phyloP scores from a whole-genome alignment of 306 rosid species.

The Cicer chorassanicum region DNA sequence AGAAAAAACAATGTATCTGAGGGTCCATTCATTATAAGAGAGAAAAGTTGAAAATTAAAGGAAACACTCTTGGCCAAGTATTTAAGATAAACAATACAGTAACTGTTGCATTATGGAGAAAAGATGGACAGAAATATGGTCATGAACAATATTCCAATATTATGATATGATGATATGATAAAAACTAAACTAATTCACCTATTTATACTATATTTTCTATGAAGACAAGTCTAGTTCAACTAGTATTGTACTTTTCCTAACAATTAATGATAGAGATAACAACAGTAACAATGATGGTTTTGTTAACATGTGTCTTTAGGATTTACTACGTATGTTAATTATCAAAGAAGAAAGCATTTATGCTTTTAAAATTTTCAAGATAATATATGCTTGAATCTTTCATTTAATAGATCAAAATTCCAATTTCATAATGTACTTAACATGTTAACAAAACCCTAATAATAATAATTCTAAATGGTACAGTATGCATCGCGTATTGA shows the following conservation, averaged over 20 bases:
- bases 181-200: conserved; percentile 12
- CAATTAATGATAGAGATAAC: background rate
- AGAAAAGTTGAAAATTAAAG: conserved; percentile 40
- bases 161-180: conserved; percentile 9
- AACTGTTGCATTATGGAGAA: conserved; percentile 21
- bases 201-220: conserved; percentile 7
- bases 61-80: conserved; percentile 26
- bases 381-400: conserved; percentile 9
- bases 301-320: background rate
- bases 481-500: conserved; percentile 26
- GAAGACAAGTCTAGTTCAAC: conserved; percentile 18
- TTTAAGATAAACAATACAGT: conserved; percentile 6
- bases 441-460: conserved; percentile 1
- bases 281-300: conserved; percentile 8
- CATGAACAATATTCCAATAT: background rate
- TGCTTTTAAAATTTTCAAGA: conserved; percentile 16
- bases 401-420: conserved; percentile 6
- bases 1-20: conserved; percentile 45
- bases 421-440: conserved; percentile 9
- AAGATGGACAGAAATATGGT: conserved; percentile 31
- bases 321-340: conserved; percentile 2
- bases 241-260: conserved; percentile 1
- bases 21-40: conserved; percentile 30
- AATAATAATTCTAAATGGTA: conserved; percentile 16
- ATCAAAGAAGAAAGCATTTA: background rate